A percentile compares a stretch with the other conserved stretches of the same genome.
These are phyloP conservation scores for Trametes polyzona DNA, from an alignment of 1,284 basidiomycete genomes.

Conservation along the genomic window DNA sequence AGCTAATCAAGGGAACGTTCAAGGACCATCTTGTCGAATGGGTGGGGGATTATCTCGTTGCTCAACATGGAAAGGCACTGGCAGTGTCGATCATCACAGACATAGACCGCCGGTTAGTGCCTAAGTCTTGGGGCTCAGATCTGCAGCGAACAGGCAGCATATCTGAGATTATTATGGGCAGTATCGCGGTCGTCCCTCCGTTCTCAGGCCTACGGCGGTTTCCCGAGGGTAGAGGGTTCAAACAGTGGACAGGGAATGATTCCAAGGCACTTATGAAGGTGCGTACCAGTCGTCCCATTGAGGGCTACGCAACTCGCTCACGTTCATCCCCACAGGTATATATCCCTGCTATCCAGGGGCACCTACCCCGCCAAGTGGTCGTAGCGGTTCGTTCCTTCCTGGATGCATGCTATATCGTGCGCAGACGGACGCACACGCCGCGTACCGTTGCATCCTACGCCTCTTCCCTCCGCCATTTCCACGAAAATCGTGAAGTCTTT, in stretches of 20 bases:
- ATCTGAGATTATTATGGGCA: too few relatives aligned
- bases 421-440: not conserved
- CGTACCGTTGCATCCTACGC: not conserved
- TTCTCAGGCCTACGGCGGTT: not conserved
- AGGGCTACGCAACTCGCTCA: too few relatives aligned
- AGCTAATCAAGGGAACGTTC: not conserved
- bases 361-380: not conserved
- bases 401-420: not conserved
- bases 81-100: not conserved
- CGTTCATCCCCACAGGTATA: not conserved
- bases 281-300: not conserved
- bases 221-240: slow-evolving; percentile 1
- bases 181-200: slow-evolving; percentile 14
- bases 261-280: slow-evolving; percentile 29
- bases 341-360: not conserved
- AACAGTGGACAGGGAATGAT: slow-evolving; percentile 27
- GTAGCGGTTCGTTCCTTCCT: not conserved
- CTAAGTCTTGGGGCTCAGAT: not conserved
- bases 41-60: not conserved
- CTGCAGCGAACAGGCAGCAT: slow-evolving; percentile 18
- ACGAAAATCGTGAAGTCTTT: slow-evolving; percentile 19
- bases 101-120: not conserved
- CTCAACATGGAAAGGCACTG: not conserved
- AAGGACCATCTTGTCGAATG: not conserved
- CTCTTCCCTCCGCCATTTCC: slow-evolving; percentile 11